phyloP scores from a whole-genome alignment of 1,284 basidiomycete species.

The Fistulinella cinereoalba region DNA sequence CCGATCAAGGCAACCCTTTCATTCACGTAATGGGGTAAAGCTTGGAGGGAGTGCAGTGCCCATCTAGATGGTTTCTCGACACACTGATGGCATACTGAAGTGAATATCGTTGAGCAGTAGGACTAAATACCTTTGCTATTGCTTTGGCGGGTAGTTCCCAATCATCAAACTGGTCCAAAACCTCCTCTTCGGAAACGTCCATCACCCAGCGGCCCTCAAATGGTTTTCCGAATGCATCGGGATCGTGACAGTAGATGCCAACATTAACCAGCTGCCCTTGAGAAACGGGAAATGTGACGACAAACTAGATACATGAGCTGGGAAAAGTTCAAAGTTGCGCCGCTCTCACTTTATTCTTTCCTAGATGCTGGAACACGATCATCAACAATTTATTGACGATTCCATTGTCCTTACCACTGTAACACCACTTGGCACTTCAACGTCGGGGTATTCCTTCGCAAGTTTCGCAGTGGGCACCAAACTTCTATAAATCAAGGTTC shows the following conservation, averaged over 20 bases:
- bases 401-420: constrained; percentile 33
- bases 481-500: constrained; percentile 20
- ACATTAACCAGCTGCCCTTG: constrained; percentile 43
- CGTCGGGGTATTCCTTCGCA: constrained; percentile 30
- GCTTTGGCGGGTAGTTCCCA: constrained; percentile 45
- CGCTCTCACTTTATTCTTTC: constrained; percentile 40
- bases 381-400: not conserved
- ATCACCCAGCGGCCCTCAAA: constrained; percentile 38
- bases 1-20: constrained; percentile 35
- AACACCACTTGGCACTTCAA: constrained; percentile 34
- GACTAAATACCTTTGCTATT: constrained; percentile 37
- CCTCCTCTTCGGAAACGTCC: constrained; percentile 31
- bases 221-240: constrained; percentile 34
- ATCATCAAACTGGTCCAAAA: constrained; percentile 31
- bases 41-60: constrained; percentile 30
- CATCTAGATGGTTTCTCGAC: constrained; percentile 26
- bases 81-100: constrained; percentile 10
- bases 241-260: constrained; percentile 36
- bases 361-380: constrained; percentile 37
- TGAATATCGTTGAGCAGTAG: not conserved
- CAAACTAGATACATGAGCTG: no score
- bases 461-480: constrained; percentile 16
- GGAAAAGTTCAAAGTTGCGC: not conserved
- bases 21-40: constrained; percentile 30
- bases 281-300: constrained; percentile 45